Conservation (phyloP, 495 filamentous ascomycete genomes). For the Parachaetomium inaequale region DNA sequence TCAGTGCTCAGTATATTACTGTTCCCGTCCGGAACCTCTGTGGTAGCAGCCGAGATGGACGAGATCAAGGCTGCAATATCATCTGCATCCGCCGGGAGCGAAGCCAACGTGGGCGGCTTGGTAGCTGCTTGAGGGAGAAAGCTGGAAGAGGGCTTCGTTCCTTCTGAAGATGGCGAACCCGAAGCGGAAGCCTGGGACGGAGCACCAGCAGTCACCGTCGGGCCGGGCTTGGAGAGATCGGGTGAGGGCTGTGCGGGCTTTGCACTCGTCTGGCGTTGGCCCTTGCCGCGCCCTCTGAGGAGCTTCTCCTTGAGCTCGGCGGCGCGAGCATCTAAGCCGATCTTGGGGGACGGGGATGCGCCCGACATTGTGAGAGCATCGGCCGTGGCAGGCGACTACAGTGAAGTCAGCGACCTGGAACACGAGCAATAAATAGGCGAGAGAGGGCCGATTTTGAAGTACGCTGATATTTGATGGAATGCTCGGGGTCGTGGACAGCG, state of each 20-base stretch:
- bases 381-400: neutral
- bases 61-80: slow-evolving; percentile 29
- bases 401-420: neutral
- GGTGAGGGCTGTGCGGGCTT: neutral
- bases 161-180: neutral
- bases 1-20: neutral
- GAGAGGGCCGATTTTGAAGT: neutral
- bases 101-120: slow-evolving; percentile 6
- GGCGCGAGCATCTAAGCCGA: slow-evolving; percentile 24
- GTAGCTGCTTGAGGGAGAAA: slow-evolving; percentile 12
- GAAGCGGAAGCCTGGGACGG: neutral
- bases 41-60: slow-evolving; percentile 14
- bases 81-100: slow-evolving; percentile 22
- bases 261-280: slow-evolving; percentile 10
- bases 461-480: neutral
- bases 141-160: neutral
- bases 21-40: neutral
- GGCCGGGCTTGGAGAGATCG: neutral
- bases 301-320: slow-evolving; percentile 31
- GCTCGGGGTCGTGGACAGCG: neutral
- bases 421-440: neutral
- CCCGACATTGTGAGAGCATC: neutral
- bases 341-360: neutral
- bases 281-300: slow-evolving; percentile 12
- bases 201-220: neutral